Conservation (phyloP, 257 asterid genomes). For the Solanum pimpinellifolium region DNA sequence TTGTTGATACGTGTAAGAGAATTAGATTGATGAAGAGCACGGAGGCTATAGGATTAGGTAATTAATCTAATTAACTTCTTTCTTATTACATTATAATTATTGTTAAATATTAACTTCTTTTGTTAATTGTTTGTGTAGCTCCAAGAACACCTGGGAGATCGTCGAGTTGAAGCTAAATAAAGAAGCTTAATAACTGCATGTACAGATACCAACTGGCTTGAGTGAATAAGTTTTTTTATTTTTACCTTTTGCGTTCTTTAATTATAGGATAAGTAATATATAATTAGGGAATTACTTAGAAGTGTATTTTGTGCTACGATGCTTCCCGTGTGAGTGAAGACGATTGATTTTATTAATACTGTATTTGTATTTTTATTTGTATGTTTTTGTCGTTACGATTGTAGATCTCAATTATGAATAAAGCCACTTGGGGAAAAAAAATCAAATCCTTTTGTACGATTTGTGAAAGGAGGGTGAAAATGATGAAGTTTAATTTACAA, state of each 20-base stretch:
- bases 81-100: neutral
- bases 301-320: neutral
- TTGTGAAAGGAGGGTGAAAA: neutral
- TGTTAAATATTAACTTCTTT: neutral
- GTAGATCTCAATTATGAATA: neutral
- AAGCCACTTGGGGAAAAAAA: neutral
- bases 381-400: neutral
- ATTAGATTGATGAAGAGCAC: conserved; percentile 70
- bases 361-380: neutral
- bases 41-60: conserved; percentile 25
- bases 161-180: neutral
- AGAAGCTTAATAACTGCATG: neutral
- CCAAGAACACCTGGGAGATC: neutral
- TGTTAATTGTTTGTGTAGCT: neutral
- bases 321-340: neutral
- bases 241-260: neutral
- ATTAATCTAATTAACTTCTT: neutral
- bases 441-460: neutral
- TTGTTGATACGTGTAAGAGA: conserved; percentile 74
- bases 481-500: neutral
- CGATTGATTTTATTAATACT: neutral
- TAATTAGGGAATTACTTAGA: neutral
- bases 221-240: neutral
- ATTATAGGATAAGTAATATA: neutral
- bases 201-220: neutral